Conservation (phyloP, 169 alveolate genomes). For the Plasmodium gonderi region DNA sequence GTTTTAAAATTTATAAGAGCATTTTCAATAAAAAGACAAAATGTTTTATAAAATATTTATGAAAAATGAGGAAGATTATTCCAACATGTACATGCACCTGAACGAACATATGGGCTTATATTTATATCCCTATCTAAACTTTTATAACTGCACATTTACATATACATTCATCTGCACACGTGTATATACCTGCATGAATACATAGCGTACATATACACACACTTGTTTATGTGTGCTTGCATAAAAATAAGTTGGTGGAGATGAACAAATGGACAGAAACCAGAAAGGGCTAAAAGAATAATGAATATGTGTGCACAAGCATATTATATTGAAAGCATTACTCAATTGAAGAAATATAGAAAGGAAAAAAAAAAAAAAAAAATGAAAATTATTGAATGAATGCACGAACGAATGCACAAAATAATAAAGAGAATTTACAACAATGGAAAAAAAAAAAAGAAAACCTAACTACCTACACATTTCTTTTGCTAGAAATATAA, state of each 20-base stretch:
- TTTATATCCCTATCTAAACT: neutral
- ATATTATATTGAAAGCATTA: neutral
- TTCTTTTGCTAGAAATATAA: neutral
- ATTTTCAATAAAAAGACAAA: constrained; percentile 30
- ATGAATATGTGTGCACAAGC: neutral
- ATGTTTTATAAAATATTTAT: neutral
- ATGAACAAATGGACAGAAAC: neutral
- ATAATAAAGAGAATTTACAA: neutral
- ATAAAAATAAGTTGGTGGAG: neutral
- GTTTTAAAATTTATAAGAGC: constrained; percentile 14
- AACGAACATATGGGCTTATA: neutral
- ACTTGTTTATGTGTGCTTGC: neutral
- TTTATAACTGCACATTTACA: neutral
- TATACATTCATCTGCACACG: neutral
- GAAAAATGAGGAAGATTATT: constrained; percentile 11
- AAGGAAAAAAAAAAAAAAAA: neutral
- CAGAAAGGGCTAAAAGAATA: neutral
- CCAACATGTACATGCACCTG: neutral
- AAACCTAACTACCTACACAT: neutral
- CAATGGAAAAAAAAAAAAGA: neutral
- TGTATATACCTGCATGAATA: neutral
- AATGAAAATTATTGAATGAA: no score
- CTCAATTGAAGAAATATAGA: neutral
- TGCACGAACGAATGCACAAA: neutral
- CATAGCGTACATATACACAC: neutral